Evolutionary conservation across 2,329 filamentous ascomycete genomes (phyloP).

Genomic region (Teratosphaeria viscida): DNA sequence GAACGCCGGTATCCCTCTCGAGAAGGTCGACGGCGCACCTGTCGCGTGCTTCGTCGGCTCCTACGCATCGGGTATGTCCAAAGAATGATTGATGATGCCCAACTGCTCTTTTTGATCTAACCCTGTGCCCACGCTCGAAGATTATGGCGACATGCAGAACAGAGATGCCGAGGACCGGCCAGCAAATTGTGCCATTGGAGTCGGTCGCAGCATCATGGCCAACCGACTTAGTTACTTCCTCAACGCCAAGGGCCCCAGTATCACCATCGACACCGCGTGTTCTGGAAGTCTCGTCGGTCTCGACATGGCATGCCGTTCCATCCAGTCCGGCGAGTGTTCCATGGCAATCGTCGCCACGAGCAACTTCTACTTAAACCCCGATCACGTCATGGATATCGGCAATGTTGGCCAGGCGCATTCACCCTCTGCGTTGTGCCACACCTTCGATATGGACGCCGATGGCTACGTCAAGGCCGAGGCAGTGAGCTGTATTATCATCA

Average conservation of each 20-base stretch:
- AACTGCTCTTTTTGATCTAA: background rate
- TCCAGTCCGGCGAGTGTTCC: slow-evolving; percentile 5
- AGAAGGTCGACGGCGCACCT: background rate
- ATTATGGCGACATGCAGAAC: background rate
- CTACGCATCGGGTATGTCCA: background rate
- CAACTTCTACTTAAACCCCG: background rate
- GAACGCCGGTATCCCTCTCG: background rate
- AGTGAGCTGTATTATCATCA: slow-evolving; percentile 17
- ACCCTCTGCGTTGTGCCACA: slow-evolving; percentile 4
- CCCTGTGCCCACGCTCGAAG: background rate
- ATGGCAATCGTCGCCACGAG: background rate
- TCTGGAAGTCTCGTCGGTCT: background rate
- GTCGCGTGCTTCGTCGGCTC: background rate
- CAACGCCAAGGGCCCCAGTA: background rate
- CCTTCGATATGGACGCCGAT: slow-evolving; percentile 12
- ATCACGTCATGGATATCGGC: background rate
- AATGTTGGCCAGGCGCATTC: too few relatives aligned
- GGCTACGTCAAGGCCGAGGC: slow-evolving; percentile 20
- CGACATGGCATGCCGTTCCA: background rate
- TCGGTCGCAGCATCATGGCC: background rate
- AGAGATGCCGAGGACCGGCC: too few relatives aligned
- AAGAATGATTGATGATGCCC: background rate
- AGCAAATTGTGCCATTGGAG: too few relatives aligned
- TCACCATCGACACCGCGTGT: background rate
- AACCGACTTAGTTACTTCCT: background rate